A percentile compares a stretch with the other conserved stretches of the same genome.
These are phyloP conservation scores for Arthroderma sp. DNA, from an alignment of 2,329 filamentous ascomycete genomes.

Conservation along the genomic window DNA sequence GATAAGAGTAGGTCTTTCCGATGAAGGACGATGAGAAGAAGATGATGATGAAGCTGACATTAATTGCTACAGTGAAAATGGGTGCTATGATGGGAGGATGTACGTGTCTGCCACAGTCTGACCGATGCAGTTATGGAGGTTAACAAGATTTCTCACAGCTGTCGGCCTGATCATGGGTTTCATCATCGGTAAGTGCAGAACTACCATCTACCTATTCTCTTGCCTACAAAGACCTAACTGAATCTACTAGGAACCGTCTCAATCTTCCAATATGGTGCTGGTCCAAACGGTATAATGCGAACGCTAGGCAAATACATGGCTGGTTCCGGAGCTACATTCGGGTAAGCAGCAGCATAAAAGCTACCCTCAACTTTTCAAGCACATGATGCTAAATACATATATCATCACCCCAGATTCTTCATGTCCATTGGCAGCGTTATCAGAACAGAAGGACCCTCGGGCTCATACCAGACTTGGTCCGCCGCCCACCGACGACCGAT, in stretches of 20 bases:
- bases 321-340: conserved; percentile 88
- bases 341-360: conserved; percentile 57
- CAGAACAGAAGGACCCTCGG: conserved; percentile 73
- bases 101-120: conserved; percentile 39
- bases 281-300: conserved; percentile 83
- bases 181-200: conserved; percentile 69
- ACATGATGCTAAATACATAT: no score
- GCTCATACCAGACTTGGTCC: conserved; percentile 62
- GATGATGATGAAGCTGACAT: conserved; percentile 7
- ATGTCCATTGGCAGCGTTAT: conserved; percentile 98
- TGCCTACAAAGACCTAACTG: neutral
- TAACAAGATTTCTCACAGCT: conserved; percentile 47
- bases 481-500: conserved; percentile 63
- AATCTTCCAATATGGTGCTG: conserved; percentile 89
- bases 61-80: conserved; percentile 66
- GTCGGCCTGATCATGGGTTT: conserved; percentile 95
- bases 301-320: conserved; percentile 95
- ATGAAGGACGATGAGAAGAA: conserved; percentile 6
- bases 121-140: conserved; percentile 10
- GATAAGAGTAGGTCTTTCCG: conserved; percentile 52
- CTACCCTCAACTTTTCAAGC: neutral
- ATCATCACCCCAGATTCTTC: conserved; percentile 61
- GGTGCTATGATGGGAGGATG: conserved; percentile 97
- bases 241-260: conserved; percentile 61
- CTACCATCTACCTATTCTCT: neutral